Evolutionary conservation across 2,329 filamentous ascomycete species (phyloP).

Genomic region (Triangularia verruculosa): DNA sequence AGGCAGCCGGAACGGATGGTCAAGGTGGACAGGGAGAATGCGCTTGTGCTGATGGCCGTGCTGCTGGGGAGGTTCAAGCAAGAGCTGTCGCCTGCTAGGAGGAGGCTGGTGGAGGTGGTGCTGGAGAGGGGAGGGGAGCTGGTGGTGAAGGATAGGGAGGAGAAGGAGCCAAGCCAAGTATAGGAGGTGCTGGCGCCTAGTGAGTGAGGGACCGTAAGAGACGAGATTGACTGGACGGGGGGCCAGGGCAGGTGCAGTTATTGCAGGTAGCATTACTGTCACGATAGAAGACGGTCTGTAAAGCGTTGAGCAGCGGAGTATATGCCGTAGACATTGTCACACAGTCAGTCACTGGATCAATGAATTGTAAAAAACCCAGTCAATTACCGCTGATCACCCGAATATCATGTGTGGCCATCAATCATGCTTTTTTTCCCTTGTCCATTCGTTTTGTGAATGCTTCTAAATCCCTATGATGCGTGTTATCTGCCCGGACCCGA

Average conservation of each 20-base stretch:
- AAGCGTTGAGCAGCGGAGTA: neutral
- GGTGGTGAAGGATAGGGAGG: constrained; percentile 32
- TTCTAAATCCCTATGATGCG: constrained; percentile 33
- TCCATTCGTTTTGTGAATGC: constrained; percentile 32
- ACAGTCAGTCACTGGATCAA: neutral
- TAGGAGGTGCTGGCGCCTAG: neutral
- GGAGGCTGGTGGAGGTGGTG: constrained; percentile 45
- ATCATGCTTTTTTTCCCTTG: constrained; percentile 30
- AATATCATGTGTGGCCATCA: constrained; percentile 19
- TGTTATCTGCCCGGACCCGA: constrained; percentile 13
- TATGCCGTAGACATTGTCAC: neutral
- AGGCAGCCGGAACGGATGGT: constrained; percentile 43
- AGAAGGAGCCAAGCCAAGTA: neutral
- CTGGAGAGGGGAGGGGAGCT: constrained; percentile 50
- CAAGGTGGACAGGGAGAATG: constrained; percentile 59
- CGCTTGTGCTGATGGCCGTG: constrained; percentile 56
- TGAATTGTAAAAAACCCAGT: constrained; percentile 9
- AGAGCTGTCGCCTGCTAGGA: constrained; percentile 40
- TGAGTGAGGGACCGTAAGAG: too few relatives aligned
- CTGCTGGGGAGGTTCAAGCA: constrained; percentile 45
- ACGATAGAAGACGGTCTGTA: neutral
- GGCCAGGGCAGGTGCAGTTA: too few relatives aligned
- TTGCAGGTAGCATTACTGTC: neutral
- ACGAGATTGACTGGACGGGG: too few relatives aligned
- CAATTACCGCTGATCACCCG: constrained; percentile 16